Evolutionary conservation across 495 filamentous ascomycete genomes (phyloP).

Genomic region (Penicillium egyptiacum): DNA sequence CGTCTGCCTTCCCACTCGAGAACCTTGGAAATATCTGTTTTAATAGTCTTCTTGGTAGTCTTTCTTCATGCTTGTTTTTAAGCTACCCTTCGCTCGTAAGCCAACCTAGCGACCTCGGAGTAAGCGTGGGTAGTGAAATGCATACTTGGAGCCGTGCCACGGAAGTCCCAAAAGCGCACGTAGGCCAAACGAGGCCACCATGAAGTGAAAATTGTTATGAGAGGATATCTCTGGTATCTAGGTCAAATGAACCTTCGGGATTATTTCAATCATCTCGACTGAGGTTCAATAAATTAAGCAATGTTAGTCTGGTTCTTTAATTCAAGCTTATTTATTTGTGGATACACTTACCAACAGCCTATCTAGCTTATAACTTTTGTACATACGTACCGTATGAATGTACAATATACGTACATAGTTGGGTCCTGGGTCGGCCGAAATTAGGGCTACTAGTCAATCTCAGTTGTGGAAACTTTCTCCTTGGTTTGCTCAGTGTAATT

Average conservation of each 20-base stretch:
- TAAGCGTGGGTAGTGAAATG: too few relatives aligned
- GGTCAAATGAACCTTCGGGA: conserved; percentile 1
- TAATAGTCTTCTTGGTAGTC: too few relatives aligned
- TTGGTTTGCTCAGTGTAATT: not conserved
- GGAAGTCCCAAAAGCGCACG: too few relatives aligned
- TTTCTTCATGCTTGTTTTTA: too few relatives aligned
- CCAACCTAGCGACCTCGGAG: too few relatives aligned
- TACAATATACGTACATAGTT: not conserved
- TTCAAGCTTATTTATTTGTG: not conserved
- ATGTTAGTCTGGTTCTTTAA: not conserved
- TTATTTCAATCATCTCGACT: not conserved
- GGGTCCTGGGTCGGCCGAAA: not conserved
- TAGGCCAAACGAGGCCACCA: too few relatives aligned
- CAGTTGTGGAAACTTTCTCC: not conserved
- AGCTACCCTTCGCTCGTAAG: too few relatives aligned
- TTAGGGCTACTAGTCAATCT: not conserved
- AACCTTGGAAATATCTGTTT: too few relatives aligned
- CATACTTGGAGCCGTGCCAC: too few relatives aligned
- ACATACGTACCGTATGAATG: too few relatives aligned
- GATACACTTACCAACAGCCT: not conserved
- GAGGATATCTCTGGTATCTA: not conserved
- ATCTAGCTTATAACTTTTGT: not conserved
- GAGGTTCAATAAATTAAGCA: not conserved
- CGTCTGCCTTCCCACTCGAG: too few relatives aligned
- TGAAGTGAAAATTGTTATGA: too few relatives aligned